Base-by-base conservation (phyloP, 2,329 filamentous ascomycete genomes). In the Clonostachys chloroleuca region DNA sequence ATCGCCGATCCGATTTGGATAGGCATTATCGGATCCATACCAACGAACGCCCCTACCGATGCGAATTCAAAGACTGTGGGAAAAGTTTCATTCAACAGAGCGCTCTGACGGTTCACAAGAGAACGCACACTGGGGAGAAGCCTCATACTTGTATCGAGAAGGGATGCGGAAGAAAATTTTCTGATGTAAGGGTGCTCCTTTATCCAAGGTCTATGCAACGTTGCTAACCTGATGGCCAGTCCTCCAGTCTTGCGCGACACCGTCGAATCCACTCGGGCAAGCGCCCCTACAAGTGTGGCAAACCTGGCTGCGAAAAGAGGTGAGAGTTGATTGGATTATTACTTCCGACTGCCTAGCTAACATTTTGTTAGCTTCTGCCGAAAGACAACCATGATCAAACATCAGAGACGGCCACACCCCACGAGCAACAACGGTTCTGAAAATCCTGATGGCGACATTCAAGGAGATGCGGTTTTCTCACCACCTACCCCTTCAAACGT, bases 21-120 rank as follows among this genome's bases (percentile, higher is more conserved):
- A 75, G 84, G 59, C 84, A 87, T 59, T 84, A 84, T 59, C 77
- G 84, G 52, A 87, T 87, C 58, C 84, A 87, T 64, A 87, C 84
- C 46, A 86, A 86, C 59, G 83, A 87, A 63, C 72, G 83, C 17
- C 84, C 84, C 10, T 86, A 86, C 60, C 72, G 75, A 33, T 87
- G 83, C 65, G 70, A 69, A 47, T 77, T 72, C 9, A 72, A 73
- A 9, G 80, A 77, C 6, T 87, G 84, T 59, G 80, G 81, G 43
- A 87, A 87, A 67, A 83, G 81, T 63, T 87, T 87, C 62, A 87
- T 87, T 53, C 84, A 87, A 58, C 72, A 83, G 51, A 87, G 83
- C 62, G 84, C 84, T 37, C 65, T 87, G 54, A 87, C 83, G 4
- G 84, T 87, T 39, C 84, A 88, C 60, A 84, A 83, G 48, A 78